These are phyloP conservation scores for Elsinoe necatrix DNA, from an alignment of 2,329 filamentous ascomycete species.

Conservation along the genomic window DNA sequence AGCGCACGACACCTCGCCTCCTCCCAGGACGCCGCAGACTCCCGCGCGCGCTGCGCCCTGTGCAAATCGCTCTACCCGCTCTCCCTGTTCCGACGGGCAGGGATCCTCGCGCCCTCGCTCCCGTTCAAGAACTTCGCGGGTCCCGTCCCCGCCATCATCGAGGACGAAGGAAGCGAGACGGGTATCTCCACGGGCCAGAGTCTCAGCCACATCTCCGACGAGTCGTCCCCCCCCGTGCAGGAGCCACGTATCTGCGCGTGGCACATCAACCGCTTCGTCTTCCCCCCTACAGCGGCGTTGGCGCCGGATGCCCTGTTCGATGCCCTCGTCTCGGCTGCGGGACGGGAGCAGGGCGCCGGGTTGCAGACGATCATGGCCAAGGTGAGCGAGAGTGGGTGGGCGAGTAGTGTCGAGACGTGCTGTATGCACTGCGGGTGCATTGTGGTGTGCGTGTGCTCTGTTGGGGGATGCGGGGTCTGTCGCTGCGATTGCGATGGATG, in stretches of 20 bases:
- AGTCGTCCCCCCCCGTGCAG: background rate
- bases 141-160: background rate
- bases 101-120: background rate
- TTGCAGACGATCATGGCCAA: background rate
- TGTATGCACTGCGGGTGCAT: conserved; percentile 20
- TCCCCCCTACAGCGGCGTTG: conserved; percentile 4
- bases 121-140: conserved; percentile 7
- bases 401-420: conserved; percentile 15
- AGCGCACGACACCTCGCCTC: conserved; percentile 1
- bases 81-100: conserved; percentile 1
- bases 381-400: background rate
- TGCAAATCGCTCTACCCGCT: conserved; percentile 16
- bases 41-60: conserved; percentile 5
- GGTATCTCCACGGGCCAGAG: background rate
- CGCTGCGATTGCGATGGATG: conserved; percentile 17
- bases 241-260: conserved; percentile 13
- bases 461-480: conserved; percentile 15
- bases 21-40: background rate
- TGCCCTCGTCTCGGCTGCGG: background rate
- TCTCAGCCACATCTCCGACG: background rate
- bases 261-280: conserved; percentile 16
- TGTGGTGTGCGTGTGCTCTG: conserved; percentile 13
- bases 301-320: background rate
- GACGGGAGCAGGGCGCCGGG: background rate
- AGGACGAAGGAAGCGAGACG: background rate